A percentile compares a stretch with the other conserved stretches of the same genome.
These are phyloP conservation scores for Lanmaoa rubissima DNA, from an alignment of 768 basidiomycete genomes.

Conservation along the genomic window DNA sequence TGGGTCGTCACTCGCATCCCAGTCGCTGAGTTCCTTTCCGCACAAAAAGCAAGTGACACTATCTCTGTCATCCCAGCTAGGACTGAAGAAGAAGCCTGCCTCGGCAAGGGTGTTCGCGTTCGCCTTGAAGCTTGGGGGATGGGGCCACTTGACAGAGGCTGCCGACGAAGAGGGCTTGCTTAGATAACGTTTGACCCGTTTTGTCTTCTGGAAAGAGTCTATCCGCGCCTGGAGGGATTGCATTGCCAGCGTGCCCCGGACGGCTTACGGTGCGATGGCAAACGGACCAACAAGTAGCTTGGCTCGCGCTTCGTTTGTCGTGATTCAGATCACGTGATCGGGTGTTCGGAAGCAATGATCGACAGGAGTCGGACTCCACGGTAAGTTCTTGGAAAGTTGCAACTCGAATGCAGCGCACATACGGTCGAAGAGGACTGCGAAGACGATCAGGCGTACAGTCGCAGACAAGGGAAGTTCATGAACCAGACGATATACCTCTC, in stretches of 20 bases:
- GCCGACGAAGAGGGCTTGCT: conserved; percentile 45
- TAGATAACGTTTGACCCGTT: conserved; percentile 53
- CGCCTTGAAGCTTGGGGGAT: conserved; percentile 60
- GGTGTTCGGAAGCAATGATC: background rate
- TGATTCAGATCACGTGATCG: conserved; percentile 14
- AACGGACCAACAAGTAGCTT: no score
- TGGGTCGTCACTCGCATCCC: conserved; percentile 85
- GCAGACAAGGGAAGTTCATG: background rate
- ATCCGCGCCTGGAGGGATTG: conserved; percentile 56
- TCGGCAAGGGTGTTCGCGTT: conserved; percentile 76
- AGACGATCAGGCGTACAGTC: conserved; percentile 8
- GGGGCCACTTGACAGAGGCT: conserved; percentile 72
- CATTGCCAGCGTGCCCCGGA: conserved; percentile 29
- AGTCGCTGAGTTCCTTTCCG: conserved; percentile 76
- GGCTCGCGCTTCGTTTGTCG: background rate
- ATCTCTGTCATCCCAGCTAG: conserved; percentile 64
- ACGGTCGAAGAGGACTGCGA: conserved; percentile 30
- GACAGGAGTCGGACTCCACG: background rate
- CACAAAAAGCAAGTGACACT: conserved; percentile 85
- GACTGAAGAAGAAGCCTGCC: conserved; percentile 87
- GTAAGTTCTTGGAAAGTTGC: background rate
- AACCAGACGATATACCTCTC: background rate
- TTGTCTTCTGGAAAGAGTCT: conserved; percentile 65
- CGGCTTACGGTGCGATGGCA: background rate
- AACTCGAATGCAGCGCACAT: conserved; percentile 34